These are phyloP conservation scores for Hyphopichia homilentoma DNA, from an alignment of 805 yeast species.

Conservation along the genomic window DNA sequence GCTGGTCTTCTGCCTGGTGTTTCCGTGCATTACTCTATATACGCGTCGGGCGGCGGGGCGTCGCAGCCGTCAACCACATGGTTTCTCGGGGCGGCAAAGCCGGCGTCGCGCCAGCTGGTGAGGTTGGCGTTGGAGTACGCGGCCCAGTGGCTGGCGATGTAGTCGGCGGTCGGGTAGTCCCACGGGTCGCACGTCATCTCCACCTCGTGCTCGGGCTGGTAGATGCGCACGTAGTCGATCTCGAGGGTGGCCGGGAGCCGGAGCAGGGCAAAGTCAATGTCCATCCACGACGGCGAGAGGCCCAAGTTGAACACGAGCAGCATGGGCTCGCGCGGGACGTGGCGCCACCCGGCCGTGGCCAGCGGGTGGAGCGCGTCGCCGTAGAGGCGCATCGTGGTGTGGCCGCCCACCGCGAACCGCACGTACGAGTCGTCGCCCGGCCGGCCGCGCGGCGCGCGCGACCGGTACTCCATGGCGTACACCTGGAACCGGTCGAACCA, in stretches of 20 bases:
- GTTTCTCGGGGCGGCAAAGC: slow-evolving; percentile 59
- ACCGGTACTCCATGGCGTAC: slow-evolving; percentile 33
- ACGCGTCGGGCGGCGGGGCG: no score
- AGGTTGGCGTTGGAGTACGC: slow-evolving; percentile 33
- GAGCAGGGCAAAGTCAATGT: slow-evolving; percentile 33
- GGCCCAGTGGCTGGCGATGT: slow-evolving; percentile 26
- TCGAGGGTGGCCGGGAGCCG: slow-evolving; percentile 33
- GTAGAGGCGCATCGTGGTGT: slow-evolving; percentile 22
- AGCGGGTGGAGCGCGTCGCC: slow-evolving; percentile 37
- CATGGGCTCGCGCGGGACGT: slow-evolving; percentile 37
- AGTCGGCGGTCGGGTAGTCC: slow-evolving; percentile 33
- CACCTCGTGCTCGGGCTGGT: slow-evolving; percentile 30
- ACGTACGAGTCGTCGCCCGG: slow-evolving; percentile 33
- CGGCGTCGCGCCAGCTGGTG: slow-evolving; percentile 38
- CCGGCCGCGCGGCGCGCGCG: slow-evolving; percentile 14
- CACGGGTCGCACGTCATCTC: slow-evolving; percentile 36
- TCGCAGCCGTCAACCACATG: slow-evolving; percentile 46
- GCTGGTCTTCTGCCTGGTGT: no score
- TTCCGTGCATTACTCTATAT: no score
- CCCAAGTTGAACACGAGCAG: slow-evolving; percentile 36
- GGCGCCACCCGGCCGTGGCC: slow-evolving; percentile 35
- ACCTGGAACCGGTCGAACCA: slow-evolving; percentile 37
- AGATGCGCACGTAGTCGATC: slow-evolving; percentile 38
- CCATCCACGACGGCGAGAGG: slow-evolving; percentile 36
- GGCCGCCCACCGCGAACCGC: slow-evolving; percentile 30